Base-by-base conservation (phyloP, 331 rosid genomes). In the Rosa hybrid region DNA sequence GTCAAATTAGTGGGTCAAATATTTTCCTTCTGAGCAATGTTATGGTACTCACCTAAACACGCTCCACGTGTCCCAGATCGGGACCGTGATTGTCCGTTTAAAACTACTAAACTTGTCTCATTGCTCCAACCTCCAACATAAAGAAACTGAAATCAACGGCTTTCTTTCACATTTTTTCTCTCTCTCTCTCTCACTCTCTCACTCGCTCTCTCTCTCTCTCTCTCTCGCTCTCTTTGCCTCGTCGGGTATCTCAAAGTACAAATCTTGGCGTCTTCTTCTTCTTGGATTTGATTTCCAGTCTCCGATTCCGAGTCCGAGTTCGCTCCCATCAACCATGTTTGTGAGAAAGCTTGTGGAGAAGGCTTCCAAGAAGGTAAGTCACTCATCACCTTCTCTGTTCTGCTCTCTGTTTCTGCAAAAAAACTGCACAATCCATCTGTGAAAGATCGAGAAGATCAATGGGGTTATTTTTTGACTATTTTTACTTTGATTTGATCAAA, bases 271-370 rank as follows among this genome's bases (percentile, higher is more conserved):
- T 62, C 76, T 59, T 68, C 74, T 60, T 74, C n/a, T 12, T 67
- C 53, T 34, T 34, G 20, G 45, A 11, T 74, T 54, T 45, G 4
- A 63, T 71, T 59, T 57, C 68, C 11, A 45, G 51, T 60, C 38
- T 73, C 78, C 53, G 12, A 46, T 20, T 39, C 64, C 34, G 53
- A 42, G 41, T 65, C 67, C 60, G 13, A 49, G 76, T 41, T 53
- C 38, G 8, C 25, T 57, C 74, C 14, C 77, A 75, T 70, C 85
- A 56, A 67, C 85, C 63, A 94, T 94, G 98, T 94, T 94, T 59
- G 90, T 90, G 39, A 92, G 84, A 84, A 94, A 90, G 83, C 88
- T 94, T 14, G 97, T 92, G 45, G 96, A 86, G 88, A 94, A 91
- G 85, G 98, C 98, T 82, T 87, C 97, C 60, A 91, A 86, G 86